Base-by-base conservation (phyloP, 2,329 filamentous ascomycete species). In the Metarhizium robertsii region DNA sequence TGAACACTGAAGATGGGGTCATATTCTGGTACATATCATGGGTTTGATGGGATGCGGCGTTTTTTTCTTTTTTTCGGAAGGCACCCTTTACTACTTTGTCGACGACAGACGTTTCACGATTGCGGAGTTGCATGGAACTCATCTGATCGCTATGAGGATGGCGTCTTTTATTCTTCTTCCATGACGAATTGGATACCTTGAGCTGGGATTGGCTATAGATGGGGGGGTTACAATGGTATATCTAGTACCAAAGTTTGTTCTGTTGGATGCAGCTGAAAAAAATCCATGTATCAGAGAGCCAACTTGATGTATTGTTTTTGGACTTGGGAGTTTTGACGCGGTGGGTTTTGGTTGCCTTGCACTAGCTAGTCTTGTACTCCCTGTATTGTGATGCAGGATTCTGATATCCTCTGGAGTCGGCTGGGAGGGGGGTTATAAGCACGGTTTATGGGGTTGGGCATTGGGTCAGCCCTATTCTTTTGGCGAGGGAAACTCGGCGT, bases 11-110 rank as follows among this genome's bases (percentile, higher is more conserved):
- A 30, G 49, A 20, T 45, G 47, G 4, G 42, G 25, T 20, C n/a
- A 53, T 43, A 52, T 34, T 29, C 30, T 45, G 50, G 46, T 40
- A 46, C 34, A 53, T 46, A 53, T 50, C 54, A 56, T 50, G 30
- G 51, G 47, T 16, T 6, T 29, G 20, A 36, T 16, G 50, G 45
- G 10, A 36, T 38, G 18, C 16, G 48, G 48, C 32, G 48, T 50
- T 38, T 50, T 50, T 11, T 50, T 16, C 6, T 14, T n/a, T 14
- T 6, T 34, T 13, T 40, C 6, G 30, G 25, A 16, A 49, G 32
- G 48, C 18, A 46, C 25, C 20, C 3, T 30, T 30, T 20, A 6
- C 18, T 45, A 20, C 30, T 48, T 30, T 18, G 2, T 30, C 45
- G 25, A 48, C 45, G 45, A 20, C 14, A 48, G 20, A 29, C 10